These are phyloP conservation scores for Talaromyces liani DNA, from an alignment of 495 filamentous ascomycete species.

Conservation along the genomic window DNA sequence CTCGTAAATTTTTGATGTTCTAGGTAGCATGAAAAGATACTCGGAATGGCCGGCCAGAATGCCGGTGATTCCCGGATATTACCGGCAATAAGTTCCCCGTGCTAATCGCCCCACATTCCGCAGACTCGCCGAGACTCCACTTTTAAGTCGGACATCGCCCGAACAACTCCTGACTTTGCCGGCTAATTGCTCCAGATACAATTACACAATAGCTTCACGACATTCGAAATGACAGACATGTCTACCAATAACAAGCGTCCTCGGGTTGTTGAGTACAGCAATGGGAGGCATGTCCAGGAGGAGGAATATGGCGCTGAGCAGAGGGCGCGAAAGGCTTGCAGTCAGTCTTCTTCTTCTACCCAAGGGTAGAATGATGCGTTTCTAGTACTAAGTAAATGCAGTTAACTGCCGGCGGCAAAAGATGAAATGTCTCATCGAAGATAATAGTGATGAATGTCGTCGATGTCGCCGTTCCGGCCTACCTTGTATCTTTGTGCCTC, in stretches of 20 bases:
- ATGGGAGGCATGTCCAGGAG: background rate
- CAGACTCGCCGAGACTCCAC: background rate
- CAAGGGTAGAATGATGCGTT: background rate
- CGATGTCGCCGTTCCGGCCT: slow-evolving; percentile 16
- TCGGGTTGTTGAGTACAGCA: background rate
- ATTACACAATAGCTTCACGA: background rate
- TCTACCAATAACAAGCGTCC: slow-evolving; percentile 1
- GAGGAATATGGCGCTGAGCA: slow-evolving; percentile 5
- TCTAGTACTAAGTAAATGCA: slow-evolving; percentile 3
- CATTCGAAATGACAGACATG: background rate
- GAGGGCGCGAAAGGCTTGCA: slow-evolving; percentile 9
- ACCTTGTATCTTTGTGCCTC: slow-evolving; percentile 22
- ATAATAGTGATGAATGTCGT: slow-evolving; percentile 13
- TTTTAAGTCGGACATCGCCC: background rate
- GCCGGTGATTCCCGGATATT: slow-evolving; percentile 1
- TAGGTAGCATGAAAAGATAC: background rate
- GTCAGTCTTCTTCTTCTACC: background rate
- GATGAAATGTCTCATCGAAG: slow-evolving; percentile 24
- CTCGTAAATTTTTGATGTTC: background rate
- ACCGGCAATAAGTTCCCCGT: background rate
- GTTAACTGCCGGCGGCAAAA: slow-evolving; percentile 25
- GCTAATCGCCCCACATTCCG: background rate
- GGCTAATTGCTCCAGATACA: background rate
- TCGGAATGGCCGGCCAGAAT: background rate
- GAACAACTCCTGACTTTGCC: slow-evolving; percentile 5